Base-by-base conservation (phyloP, 768 basidiomycete genomes). In the Termitomyces sp. region DNA sequence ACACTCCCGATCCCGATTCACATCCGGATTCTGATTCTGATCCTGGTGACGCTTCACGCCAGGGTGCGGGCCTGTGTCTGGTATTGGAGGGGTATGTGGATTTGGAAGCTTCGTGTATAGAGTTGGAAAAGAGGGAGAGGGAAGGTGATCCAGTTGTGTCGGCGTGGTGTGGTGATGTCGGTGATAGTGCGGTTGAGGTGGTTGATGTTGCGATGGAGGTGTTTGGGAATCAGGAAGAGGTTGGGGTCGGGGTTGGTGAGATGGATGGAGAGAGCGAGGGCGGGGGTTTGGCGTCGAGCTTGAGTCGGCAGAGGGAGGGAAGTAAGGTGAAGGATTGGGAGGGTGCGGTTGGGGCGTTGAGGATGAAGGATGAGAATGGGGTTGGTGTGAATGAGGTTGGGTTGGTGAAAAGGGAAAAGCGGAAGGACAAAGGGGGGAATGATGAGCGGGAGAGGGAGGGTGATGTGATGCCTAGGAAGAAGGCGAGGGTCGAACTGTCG, bases 401-500 rank as follows among this genome's bases (percentile, higher is more conserved):
- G 36, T 10, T 14, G 31, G 38, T 31, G 12, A 51, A 65, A 20
- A 20, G 20, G 65, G 72, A 72, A 60, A 69, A 69, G 55, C 73
- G 70, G 66, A 62, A 67, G 38, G 58, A 64, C 25, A 47, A 56
- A 17, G 63, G 45, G 55, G 38, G 17, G 20, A 20, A 20, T 14
- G 62, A 66, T 25, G 20, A 20, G 20, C 20, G 20, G 20, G 20
- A 20, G 20, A 36, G 55, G 12, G 55, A 40, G 37, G 37, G 34
- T 9, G 68, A 66, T 20, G 66, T 51, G 29, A 65, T 60, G n/a
- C 37, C 62, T 31, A 61, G 60, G 61, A 72, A 74, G 67, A 69
- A 67, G 62, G 42, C 58, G 1, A 64, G 66, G 6, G 37, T 61
- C 8, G 31, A 32, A n/a, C 45, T 15, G 12, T 52, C 51, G 3